Evolutionary conservation across 164 flowering plant genomes (phyloP), one percentile per base, ranked within the genome.

Genomic region (Annona squamosa): DNA sequence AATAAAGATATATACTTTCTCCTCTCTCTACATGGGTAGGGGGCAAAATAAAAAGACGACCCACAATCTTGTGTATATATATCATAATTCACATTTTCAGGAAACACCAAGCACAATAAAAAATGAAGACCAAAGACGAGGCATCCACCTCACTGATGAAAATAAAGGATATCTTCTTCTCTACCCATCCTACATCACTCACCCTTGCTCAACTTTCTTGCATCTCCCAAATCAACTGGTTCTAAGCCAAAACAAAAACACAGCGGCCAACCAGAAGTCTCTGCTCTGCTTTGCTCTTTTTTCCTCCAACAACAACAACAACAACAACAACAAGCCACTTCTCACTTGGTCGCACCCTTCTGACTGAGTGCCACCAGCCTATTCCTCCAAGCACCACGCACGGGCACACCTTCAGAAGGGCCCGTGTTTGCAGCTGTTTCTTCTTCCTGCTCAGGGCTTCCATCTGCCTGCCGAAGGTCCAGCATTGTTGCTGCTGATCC

Each of bases 401-500:
- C 82, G 3, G 82, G 78, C 72, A 77, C 57, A 17, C 85, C 89
- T 18, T 79, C 87, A 3, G 68, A 41, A 3, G 79, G 44, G 57
- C 76, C 72, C 46, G 73, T 68, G 63, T 69, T 73, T 1, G 76
- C 76, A 7, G 57, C 41, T 2, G 75, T 59, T 6, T 68, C 80
- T 10, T 78, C 82, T 26, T 70, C 81, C 1, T 74, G 84, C 68
- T 82, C 89, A 2, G 82, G 77, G 67, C 71, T 80, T 10, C 69
- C 41, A 81, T 88, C 88, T 41, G 43, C 12, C 3, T 67, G 67
- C 61, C 72, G 18, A 42, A 65, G 73, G 52, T 73, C 78, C 26
- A 87, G 56, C 61, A 82, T 63, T 48, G 94, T 83, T 67, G 86
- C 86, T 17, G 77, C 79, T 18, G 94, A 88, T 9, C 83, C 87